phyloP scores from a whole-genome alignment of 2,329 filamentous ascomycete species.

The Fusarium tupiense region DNA sequence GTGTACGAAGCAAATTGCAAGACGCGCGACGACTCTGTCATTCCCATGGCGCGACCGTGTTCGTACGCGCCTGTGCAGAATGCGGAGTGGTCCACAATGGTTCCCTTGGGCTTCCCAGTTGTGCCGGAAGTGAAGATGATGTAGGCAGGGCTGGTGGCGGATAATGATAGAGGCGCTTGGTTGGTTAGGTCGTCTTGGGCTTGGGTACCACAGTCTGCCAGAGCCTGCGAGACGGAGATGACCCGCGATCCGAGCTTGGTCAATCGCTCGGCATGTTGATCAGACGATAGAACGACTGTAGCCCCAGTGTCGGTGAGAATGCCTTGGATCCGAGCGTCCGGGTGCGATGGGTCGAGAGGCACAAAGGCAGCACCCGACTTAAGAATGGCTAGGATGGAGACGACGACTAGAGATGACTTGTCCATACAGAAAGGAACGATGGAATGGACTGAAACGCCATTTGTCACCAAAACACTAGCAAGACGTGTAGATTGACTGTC shows the following conservation, averaged over 20 bases:
- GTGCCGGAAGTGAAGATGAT: slow-evolving; percentile 26
- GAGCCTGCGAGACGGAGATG: background rate
- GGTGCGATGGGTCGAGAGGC: slow-evolving; percentile 1
- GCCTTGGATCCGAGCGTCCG: background rate
- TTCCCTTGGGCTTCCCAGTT: slow-evolving; percentile 24
- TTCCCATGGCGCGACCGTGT: slow-evolving; percentile 15
- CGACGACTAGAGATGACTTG: slow-evolving; percentile 3
- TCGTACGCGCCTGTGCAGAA: slow-evolving; percentile 16
- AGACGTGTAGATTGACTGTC: slow-evolving; percentile 14
- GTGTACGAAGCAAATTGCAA: slow-evolving; percentile 30
- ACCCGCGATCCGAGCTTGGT: background rate
- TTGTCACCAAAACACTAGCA: background rate
- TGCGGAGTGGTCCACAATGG: slow-evolving; percentile 12
- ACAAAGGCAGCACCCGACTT: slow-evolving; percentile 18
- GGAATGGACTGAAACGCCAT: background rate
- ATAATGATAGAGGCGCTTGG: background rate
- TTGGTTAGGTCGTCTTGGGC: fast-evolving
- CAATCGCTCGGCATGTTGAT: slow-evolving; percentile 21
- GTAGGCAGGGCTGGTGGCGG: background rate
- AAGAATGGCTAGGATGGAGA: slow-evolving; percentile 16
- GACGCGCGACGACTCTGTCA: slow-evolving; percentile 7
- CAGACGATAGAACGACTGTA: background rate
- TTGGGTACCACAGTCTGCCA: background rate
- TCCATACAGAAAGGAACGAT: slow-evolving; percentile 27
- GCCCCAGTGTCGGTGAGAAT: slow-evolving; percentile 7